Conservation (phyloP, 1,284 basidiomycete genomes). For the Fomitopsis pinicola region DNA sequence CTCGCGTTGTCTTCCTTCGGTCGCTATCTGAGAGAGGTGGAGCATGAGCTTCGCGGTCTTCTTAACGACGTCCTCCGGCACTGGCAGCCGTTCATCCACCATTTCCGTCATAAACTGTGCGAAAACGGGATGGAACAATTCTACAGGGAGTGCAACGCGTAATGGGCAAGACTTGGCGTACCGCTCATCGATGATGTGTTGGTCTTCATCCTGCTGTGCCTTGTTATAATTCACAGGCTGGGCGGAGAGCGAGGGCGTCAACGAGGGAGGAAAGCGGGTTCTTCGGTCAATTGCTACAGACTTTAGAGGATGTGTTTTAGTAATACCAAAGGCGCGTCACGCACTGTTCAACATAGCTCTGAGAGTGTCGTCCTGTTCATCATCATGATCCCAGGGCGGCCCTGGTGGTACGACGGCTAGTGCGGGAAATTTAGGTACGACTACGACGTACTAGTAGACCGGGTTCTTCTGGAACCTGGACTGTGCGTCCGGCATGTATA, state of each 20-base stretch:
- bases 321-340: background rate
- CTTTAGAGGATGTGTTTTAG: background rate
- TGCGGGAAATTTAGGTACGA: background rate
- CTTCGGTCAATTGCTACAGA: background rate
- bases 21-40: background rate
- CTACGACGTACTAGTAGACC: background rate
- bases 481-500: background rate
- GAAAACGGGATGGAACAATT: background rate
- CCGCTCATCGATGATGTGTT: background rate
- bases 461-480: background rate
- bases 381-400: background rate
- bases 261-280: background rate
- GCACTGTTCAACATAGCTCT: background rate
- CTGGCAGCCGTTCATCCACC: background rate
- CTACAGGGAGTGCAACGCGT: background rate
- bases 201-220: background rate
- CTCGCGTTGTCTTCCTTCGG: background rate
- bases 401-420: background rate
- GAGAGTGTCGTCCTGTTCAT: background rate
- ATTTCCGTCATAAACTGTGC: background rate
- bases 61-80: background rate
- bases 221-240: background rate
- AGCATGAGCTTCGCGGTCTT: background rate
- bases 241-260: background rate
- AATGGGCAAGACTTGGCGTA: background rate